Conservation (phyloP, 371 early-diverging fungal genomes). For the Aphelidium insulamus region DNA sequence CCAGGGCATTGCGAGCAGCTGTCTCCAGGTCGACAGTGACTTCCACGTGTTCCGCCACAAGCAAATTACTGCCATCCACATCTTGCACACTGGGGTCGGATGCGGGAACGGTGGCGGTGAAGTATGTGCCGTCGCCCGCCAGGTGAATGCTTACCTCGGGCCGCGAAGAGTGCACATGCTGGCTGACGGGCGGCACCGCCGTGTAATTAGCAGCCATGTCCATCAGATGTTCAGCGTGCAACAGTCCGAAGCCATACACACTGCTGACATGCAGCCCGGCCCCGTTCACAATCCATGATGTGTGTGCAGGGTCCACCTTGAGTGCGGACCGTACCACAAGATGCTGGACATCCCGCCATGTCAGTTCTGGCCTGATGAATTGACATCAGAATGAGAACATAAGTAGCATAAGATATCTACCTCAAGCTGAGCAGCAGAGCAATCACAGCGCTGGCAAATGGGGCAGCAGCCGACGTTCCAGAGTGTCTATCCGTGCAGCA, state of each 20-base stretch:
- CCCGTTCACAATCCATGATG: conserved; percentile 32
- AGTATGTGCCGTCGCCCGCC: no score
- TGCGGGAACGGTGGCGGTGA: no score
- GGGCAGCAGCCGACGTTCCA: conserved; percentile 94
- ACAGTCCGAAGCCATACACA: conserved; percentile 76
- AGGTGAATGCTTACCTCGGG: no score
- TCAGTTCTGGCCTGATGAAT: conserved; percentile 72
- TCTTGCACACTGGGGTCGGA: conserved; percentile 21
- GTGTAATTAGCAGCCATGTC: conserved; percentile 63
- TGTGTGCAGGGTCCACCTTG: conserved; percentile 33
- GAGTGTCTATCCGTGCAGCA: conserved; percentile 58
- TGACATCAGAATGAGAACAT: no score
- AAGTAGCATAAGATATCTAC: no score
- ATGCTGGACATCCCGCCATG: conserved; percentile 84
- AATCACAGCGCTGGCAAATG: conserved; percentile 75
- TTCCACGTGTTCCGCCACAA: conserved; percentile 57
- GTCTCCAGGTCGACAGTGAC: conserved; percentile 64
- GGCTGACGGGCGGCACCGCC: conserved; percentile 30
- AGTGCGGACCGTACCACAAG: conserved; percentile 54
- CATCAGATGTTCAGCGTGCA: conserved; percentile 60
- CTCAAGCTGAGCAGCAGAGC: conserved; percentile 64
- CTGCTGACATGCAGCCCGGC: conserved; percentile 50
- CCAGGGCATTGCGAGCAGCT: conserved; percentile 52
- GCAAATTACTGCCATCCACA: conserved; percentile 20
- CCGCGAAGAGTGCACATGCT: conserved; percentile 25